Evolutionary conservation across 345 rosid genomes (phyloP), one percentile per base, ranked within the genome.

Genomic region (Pugionium dolabratum): DNA sequence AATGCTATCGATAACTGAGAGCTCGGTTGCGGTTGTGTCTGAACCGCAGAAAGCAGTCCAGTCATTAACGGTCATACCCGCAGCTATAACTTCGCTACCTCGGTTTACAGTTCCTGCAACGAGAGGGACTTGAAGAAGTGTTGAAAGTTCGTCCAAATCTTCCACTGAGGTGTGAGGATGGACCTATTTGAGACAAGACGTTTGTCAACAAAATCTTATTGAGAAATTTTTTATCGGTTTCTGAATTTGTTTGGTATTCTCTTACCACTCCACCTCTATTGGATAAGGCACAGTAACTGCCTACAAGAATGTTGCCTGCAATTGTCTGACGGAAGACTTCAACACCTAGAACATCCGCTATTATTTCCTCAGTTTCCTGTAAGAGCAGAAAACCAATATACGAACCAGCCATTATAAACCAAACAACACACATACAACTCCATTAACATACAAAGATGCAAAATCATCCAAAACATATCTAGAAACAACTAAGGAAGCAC

Each of bases 271-370:
- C 95, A 41, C 99, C 99, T 78, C 79, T 73, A 75, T 95, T 95
- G 42, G 97, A 88, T 59, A 95, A 77, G 70, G 85, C 54, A 71
- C 97, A 87, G 78, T 81, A 89, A 85, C 96, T 95, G 53, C 99
- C 96, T 6, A 89, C 95, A 18, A 90, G 95, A 79, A 87, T 87
- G 71, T 87, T 91, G 65, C 96, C 97, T 3, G 96, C 96, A 68
- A 91, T 81, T 5, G 96, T 89, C 85, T 90, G 97, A 76, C 97
- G 79, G 65, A 91, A 91, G 43, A 89, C 97, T 80, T 95, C 99
- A 40, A 91, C 97, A 7, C 93, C 95, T 58, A 95, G 97, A 68
- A 89, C 99, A 81, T 95, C 97, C 0, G 95, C 90, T 54, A 89
- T 89, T 47, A 91, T 76, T 74, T 95, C 97, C 77, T 91, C 99